Base-by-base conservation (phyloP, 164 flowering plant genomes). In the Litsea cubeba region DNA sequence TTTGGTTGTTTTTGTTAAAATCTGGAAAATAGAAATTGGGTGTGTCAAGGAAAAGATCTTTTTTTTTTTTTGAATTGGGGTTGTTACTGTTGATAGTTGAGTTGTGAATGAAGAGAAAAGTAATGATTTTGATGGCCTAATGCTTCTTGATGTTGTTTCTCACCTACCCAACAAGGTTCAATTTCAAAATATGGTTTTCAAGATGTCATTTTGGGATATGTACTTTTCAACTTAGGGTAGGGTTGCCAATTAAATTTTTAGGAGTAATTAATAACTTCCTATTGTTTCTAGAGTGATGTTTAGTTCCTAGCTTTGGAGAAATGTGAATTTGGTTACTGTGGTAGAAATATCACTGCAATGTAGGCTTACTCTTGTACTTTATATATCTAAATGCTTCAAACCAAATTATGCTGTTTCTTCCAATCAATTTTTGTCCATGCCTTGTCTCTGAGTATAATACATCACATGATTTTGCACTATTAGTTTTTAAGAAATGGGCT, bases 121-220 rank as follows among this genome's bases (percentile, higher is more conserved):
- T 7, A 60, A 46, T 60, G 46, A 57, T 62, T 58, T 71, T 18
- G 40, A 20, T 25, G 8, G 20, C 57, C 18, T 71, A 50, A 2
- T 57, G 26, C 20, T 28, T 26, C 23, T 20, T 30, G 73, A 18
- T 69, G 28, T 50, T 69, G 65, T 71, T 12, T 70, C 72, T 54
- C 49, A 54, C 72, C 40, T 26, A 26, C 60, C 71, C 30, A 25
- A 50, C 71, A 69, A 35, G 24, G 20, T 26, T 35, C n/a, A 25
- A 25, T 12, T 63, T 23, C 8, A 10, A 62, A 62, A 63, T 24
- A 6, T 63, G 60, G 60, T 15, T 63, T 25, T 23, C 17, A 25
- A 12, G 66, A 25, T 63, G 14, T 63, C 28, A n/a, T 63, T 24
- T 22, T 68, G 40, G 60, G 12, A 50, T 15, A 14, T 24, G 62